Evolutionary conservation across 2,329 filamentous ascomycete genomes (phyloP), one percentile per base, ranked within the genome.

Genomic region (Nannizzia gypsea): DNA sequence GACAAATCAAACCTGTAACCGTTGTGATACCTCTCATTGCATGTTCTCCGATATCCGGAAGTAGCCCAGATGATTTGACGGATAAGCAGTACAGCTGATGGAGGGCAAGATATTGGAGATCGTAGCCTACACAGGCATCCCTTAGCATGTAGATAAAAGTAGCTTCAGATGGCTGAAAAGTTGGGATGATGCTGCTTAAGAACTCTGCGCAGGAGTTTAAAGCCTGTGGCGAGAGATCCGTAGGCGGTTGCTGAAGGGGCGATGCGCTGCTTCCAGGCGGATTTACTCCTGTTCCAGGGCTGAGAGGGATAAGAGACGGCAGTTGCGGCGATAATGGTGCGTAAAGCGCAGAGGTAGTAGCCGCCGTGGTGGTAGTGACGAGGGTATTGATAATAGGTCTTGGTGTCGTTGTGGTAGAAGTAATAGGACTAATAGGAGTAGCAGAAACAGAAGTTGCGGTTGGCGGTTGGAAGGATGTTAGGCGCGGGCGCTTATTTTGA

Each of bases 31-130:
- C 73, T 57, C 63, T 46, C 6, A 61, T 61, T 9, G 71, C 62
- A 3, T 63, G 56, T n/a, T 62, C 61, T 2, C 75, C 64, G 52
- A 75, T 67, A 1, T 72, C 70, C 11, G 78, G 66, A 2, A 76
- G 62, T 11, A 57, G 65, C 15, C 77, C 71, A 1, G 64, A 58
- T 0, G 74, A 68, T 2, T 72, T 60, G 2, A 77, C 78, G 78
- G 80, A 82, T 20, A 80, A 67, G 67, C 84, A 87, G 68, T 83
- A 85, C 1, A 86, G 61, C 67, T 88, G 85, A 67, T 88, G 86
- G 11, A 88, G 68, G 4, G 79, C 75, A 56, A 90, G 65, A 67
- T 86, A 90, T 67, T 87, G 82, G 54, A 75, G 63, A 68, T 91
- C 88, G 3, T 77, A 70, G 0, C 68, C 65, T 1, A 63, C 48